A percentile compares a stretch with the other conserved stretches of the same genome.
These are phyloP conservation scores for Pholiota conissans DNA, from an alignment of 768 basidiomycete species.

Conservation along the genomic window DNA sequence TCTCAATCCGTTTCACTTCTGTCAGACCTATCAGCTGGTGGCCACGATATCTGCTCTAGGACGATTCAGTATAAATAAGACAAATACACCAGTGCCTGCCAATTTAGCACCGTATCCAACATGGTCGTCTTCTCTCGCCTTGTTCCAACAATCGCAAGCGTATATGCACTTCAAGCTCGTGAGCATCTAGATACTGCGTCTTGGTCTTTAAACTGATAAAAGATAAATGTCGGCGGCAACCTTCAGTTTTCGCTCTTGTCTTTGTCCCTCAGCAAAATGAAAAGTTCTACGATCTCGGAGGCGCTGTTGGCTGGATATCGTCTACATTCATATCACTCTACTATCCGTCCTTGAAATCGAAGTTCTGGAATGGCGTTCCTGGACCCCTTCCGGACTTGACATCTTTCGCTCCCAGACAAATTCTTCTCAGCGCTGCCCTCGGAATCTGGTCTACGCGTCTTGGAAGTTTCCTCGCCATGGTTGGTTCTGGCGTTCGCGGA, in stretches of 20 bases:
- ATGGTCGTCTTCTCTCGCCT: constrained; percentile 56
- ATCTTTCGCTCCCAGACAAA: constrained; percentile 59
- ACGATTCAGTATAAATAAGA: constrained; percentile 12
- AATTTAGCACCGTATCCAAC: constrained; percentile 3
- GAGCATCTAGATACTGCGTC: constrained; percentile 11
- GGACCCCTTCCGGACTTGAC: constrained; percentile 40
- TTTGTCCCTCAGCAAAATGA: constrained; percentile 70
- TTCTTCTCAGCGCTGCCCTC: constrained; percentile 56
- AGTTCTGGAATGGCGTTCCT: constrained; percentile 39
- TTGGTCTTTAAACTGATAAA: background rate
- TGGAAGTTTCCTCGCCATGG: constrained; percentile 57
- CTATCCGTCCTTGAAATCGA: constrained; percentile 55
- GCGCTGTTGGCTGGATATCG: constrained; percentile 65
- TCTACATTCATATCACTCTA: constrained; percentile 62
- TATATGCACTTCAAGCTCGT: constrained; percentile 55
- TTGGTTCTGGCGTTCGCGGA: constrained; percentile 24
- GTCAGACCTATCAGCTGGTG: background rate
- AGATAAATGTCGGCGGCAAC: background rate
- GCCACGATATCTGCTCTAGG: too few relatives aligned
- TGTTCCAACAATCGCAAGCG: constrained; percentile 45
- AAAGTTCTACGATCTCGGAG: constrained; percentile 66
- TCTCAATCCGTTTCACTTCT: too few relatives aligned
- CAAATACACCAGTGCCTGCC: constrained; percentile 3
- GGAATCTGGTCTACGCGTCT: constrained; percentile 64
- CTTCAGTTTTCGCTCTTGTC: constrained; percentile 52